A percentile compares a stretch with the other conserved stretches of the same genome.
These are phyloP conservation scores for Fistulinella cinereoalba DNA, from an alignment of 1,284 basidiomycete species.

Conservation along the genomic window DNA sequence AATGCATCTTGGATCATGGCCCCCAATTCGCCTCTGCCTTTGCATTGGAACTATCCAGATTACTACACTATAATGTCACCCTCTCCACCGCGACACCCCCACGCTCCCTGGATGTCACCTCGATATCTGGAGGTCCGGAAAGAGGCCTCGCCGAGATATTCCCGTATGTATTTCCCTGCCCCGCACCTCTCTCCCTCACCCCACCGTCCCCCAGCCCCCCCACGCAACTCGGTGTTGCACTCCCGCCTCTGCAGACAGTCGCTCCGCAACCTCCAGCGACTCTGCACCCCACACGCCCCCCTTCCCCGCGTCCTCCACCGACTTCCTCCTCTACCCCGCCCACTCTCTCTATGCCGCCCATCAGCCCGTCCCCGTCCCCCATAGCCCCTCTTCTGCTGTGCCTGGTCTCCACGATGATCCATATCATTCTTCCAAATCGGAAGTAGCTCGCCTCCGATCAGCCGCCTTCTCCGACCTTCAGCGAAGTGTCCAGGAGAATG, in stretches of 20 bases:
- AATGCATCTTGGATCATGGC: too few relatives aligned
- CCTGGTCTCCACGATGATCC: constrained; percentile 12
- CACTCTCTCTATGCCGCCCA: constrained; percentile 22
- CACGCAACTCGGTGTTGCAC: constrained; percentile 27
- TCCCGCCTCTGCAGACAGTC: constrained; percentile 30
- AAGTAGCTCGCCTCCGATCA: constrained; percentile 51
- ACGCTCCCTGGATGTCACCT: constrained; percentile 46
- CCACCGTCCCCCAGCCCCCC: constrained; percentile 12
- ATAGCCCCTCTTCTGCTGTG: constrained; percentile 21
- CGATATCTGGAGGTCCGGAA: constrained; percentile 53
- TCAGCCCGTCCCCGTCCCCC: constrained; percentile 17
- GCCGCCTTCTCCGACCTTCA: constrained; percentile 63
- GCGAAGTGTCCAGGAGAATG: constrained; percentile 56
- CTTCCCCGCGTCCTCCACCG: constrained; percentile 56
- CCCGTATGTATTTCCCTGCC: constrained; percentile 38
- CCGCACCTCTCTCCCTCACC: not conserved
- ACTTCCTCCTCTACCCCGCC: constrained; percentile 53
- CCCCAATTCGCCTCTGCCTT: too few relatives aligned
- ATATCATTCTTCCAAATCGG: constrained; percentile 27
- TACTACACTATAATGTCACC: too few relatives aligned
- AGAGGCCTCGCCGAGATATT: constrained; percentile 46
- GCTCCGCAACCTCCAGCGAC: constrained; percentile 25
- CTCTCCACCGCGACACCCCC: constrained; percentile 33
- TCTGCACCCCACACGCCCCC: constrained; percentile 32
- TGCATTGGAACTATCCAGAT: too few relatives aligned